Evolutionary conservation across 2,329 filamentous ascomycete species (phyloP).

Genomic region (Remersonia thermophila): DNA sequence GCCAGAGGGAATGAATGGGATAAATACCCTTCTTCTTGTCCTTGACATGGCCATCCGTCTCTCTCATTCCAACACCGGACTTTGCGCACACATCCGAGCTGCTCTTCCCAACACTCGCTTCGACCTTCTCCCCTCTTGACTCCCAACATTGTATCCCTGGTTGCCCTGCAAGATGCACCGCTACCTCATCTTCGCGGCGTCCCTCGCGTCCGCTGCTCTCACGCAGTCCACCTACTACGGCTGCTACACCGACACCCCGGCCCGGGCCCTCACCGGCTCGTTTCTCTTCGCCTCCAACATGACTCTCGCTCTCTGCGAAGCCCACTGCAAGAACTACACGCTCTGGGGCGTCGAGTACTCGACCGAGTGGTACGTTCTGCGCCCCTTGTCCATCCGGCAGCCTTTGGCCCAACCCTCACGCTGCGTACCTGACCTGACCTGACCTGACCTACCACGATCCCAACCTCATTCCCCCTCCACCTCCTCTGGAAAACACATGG

Average conservation of each 20-base stretch:
- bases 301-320: slow-evolving; percentile 10
- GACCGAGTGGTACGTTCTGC: slow-evolving; percentile 12
- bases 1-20: too few relatives aligned
- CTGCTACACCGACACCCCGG: slow-evolving; percentile 13
- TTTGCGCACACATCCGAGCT: too few relatives aligned
- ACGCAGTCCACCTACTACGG: slow-evolving; percentile 12
- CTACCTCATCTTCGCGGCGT: slow-evolving; percentile 5
- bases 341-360: slow-evolving; percentile 14
- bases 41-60: too few relatives aligned
- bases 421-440: too few relatives aligned
- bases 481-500: too few relatives aligned
- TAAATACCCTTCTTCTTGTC: too few relatives aligned
- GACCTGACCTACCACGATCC: not conserved
- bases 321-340: slow-evolving; percentile 7
- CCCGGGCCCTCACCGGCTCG: slow-evolving; percentile 10
- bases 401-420: not conserved
- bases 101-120: too few relatives aligned
- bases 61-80: too few relatives aligned
- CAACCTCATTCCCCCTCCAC: too few relatives aligned
- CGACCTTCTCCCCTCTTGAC: too few relatives aligned
- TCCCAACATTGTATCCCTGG: too few relatives aligned
- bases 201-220: slow-evolving; percentile 8
- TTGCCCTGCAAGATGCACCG: slow-evolving; percentile 8
- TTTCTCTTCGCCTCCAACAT: slow-evolving; percentile 8
- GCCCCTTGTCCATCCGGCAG: not conserved